Base-by-base conservation (phyloP, 2,329 filamentous ascomycete genomes). In the Fragosphaeria purpurea region DNA sequence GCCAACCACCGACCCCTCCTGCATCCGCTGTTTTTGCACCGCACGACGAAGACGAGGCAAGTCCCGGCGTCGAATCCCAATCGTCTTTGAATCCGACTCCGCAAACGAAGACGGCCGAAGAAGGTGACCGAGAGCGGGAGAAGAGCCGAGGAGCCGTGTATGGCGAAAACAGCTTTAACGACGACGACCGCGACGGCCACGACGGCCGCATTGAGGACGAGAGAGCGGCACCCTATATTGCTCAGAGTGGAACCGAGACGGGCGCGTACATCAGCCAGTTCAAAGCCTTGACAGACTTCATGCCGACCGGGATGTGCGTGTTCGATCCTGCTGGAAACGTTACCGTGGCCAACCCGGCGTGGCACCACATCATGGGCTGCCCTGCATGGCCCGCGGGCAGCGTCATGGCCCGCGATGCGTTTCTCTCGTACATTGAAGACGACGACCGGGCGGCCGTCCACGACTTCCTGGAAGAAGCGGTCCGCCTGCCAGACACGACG, bases 231-330 rank as follows among this genome's bases (percentile, higher is more conserved):
- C 22, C 22, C 22, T 22, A 22, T 22, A 22, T 22, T 22, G 22
- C 22, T 22, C 22, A 22, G 22, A 22, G 22, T 22, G 22, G 22
- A 22, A 7, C 11, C 35, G 35, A 37, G 35, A 37, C 35, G 35
- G 11, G 35, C 35, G 35, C 74, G 52, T 73, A 76, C 43, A 78
- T 84, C 50, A 77, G 79, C 35, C 78, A 81, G 50, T 87, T 88
- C 56, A 80, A 81, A 7, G 72, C 79, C 5, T 83, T 88, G 65
- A 81, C 84, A 2, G 83, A 87, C 58, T 82, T 87, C 47, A 81
- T 85, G 2, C 85, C 85, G 0, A 80, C 86, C 1, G 85, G 85
- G 13, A 82, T 88, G 67, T 86, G 83, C 59, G 85, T 88, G 52
- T 79, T 82, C 9, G 77, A 85, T 59, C 70, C 74, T 2, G 69